phyloP scores from a whole-genome alignment of 2,329 filamentous ascomycete species.

The Coccinonectria pachysandricola region DNA sequence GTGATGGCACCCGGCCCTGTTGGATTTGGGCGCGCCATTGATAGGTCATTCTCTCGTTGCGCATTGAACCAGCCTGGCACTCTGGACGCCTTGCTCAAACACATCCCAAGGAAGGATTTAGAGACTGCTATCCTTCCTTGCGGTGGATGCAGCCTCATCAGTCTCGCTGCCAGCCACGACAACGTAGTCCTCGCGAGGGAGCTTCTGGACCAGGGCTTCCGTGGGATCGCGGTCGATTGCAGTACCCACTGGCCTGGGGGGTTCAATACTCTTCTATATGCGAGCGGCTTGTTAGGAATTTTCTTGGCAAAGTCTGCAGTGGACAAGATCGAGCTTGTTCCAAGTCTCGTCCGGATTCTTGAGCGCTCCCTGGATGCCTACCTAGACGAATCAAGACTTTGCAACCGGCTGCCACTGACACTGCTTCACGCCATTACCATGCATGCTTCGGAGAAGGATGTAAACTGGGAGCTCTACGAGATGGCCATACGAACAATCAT shows the following conservation, averaged over 20 bases:
- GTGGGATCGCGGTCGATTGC: constrained; percentile 11
- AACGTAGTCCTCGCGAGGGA: constrained; percentile 8
- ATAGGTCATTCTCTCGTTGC: constrained; percentile 7
- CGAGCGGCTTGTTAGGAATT: constrained; percentile 7
- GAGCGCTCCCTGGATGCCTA: constrained; percentile 13
- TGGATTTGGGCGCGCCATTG: constrained; percentile 8
- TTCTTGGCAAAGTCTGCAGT: constrained; percentile 7
- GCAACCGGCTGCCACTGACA: constrained; percentile 9
- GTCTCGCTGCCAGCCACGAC: constrained; percentile 6
- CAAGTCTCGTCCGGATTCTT: constrained; percentile 4
- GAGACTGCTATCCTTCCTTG: constrained; percentile 13
- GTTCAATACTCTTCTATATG: constrained; percentile 13
- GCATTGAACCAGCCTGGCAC: constrained; percentile 1
- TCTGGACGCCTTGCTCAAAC: constrained; percentile 7
- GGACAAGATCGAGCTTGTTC: too few species aligned
- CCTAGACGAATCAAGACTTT: constrained; percentile 8
- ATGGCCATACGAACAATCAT: constrained; percentile 8
- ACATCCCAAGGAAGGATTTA: constrained; percentile 9
- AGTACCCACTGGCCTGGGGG: constrained; percentile 12
- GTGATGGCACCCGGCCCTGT: constrained; percentile 1
- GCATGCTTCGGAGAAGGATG: neutral
- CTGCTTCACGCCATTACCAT: constrained; percentile 12
- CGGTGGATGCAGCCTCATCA: constrained; percentile 14
- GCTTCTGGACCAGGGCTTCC: constrained; percentile 10
- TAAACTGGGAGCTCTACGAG: constrained; percentile 2